A percentile compares a stretch with the other conserved stretches of the same genome.
Evolutionary conservation across 345 rosid species (phyloP).

Genomic region (Erucastrum elatum): DNA sequence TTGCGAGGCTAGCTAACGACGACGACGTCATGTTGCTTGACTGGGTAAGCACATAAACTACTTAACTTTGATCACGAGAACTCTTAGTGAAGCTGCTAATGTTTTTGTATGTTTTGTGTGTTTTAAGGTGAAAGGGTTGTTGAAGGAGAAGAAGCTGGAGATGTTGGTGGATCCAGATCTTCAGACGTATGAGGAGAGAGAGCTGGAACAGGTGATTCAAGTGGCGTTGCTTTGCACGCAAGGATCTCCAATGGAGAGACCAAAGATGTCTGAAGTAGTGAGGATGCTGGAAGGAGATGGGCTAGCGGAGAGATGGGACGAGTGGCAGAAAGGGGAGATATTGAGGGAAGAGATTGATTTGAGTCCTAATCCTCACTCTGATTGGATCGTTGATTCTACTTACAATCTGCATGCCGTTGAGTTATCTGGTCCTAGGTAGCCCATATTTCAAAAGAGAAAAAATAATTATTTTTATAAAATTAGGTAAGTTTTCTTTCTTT

Average conservation of each 20-base stretch:
- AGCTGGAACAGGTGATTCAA: slow-evolving; percentile 91
- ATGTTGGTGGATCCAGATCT: slow-evolving; percentile 96
- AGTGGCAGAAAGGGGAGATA: slow-evolving; percentile 95
- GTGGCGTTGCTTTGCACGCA: slow-evolving; percentile 94
- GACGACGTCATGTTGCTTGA: slow-evolving; percentile 97
- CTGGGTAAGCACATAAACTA: slow-evolving; percentile 59
- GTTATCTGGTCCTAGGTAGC: slow-evolving; percentile 91
- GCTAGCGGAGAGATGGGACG: slow-evolving; percentile 89
- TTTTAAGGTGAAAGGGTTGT: slow-evolving; percentile 79
- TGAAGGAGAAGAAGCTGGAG: slow-evolving; percentile 91
- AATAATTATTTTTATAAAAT: background rate
- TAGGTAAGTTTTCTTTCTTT: slow-evolving; percentile 1
- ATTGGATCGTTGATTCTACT: slow-evolving; percentile 91
- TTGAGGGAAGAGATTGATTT: slow-evolving; percentile 82
- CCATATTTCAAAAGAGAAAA: background rate
- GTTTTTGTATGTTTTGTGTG: slow-evolving; percentile 2
- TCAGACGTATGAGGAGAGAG: slow-evolving; percentile 65
- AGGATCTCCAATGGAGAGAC: slow-evolving; percentile 87
- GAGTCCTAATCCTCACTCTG: slow-evolving; percentile 68
- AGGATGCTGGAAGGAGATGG: slow-evolving; percentile 98
- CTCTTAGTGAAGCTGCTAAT: background rate
- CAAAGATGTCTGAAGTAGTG: slow-evolving; percentile 96
- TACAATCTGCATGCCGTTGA: slow-evolving; percentile 90
- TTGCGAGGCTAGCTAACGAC: slow-evolving; percentile 93
- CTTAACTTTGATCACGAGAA: background rate